Conservation (phyloP, 768 basidiomycete genomes). For the Collybia sordida region DNA sequence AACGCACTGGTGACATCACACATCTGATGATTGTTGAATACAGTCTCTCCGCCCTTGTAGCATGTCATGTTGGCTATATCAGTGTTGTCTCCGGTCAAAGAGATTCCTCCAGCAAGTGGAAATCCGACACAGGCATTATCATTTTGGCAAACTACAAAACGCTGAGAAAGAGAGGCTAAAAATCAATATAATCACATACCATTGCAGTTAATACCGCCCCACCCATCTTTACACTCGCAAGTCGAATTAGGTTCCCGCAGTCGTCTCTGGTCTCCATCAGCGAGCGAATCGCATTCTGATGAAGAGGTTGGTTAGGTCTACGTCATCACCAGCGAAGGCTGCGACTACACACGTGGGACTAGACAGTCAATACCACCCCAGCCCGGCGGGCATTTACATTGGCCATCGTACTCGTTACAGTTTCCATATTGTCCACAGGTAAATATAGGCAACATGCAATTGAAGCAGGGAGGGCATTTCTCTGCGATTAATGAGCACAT, state of each 20-base stretch:
- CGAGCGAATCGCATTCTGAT: constrained; percentile 90
- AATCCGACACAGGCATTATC: constrained; percentile 81
- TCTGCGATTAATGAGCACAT: constrained; percentile 26
- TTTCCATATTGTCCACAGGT: constrained; percentile 90
- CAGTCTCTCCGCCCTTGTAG: constrained; percentile 89
- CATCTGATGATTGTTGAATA: constrained; percentile 97
- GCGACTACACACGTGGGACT: constrained; percentile 69
- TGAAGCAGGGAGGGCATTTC: constrained; percentile 89
- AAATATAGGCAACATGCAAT: constrained; percentile 90
- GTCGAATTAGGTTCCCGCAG: constrained; percentile 72
- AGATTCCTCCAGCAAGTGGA: constrained; percentile 52
- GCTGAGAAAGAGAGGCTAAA: not conserved
- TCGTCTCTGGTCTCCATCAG: constrained; percentile 83
- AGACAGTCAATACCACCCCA: constrained; percentile 97
- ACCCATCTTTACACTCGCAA: constrained; percentile 92
- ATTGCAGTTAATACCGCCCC: constrained; percentile 97
- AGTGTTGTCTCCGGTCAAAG: constrained; percentile 35
- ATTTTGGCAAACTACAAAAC: constrained; percentile 73
- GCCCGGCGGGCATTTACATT: constrained; percentile 96
- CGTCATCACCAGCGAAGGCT: not conserved
- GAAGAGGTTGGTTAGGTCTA: not conserved
- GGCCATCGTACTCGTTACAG: constrained; percentile 91
- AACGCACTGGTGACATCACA: constrained; percentile 95
- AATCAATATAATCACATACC: constrained; percentile 46
- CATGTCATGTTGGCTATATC: constrained; percentile 77